phyloP scores from a whole-genome alignment of 441 rosid species.

The Populus tomentosa region DNA sequence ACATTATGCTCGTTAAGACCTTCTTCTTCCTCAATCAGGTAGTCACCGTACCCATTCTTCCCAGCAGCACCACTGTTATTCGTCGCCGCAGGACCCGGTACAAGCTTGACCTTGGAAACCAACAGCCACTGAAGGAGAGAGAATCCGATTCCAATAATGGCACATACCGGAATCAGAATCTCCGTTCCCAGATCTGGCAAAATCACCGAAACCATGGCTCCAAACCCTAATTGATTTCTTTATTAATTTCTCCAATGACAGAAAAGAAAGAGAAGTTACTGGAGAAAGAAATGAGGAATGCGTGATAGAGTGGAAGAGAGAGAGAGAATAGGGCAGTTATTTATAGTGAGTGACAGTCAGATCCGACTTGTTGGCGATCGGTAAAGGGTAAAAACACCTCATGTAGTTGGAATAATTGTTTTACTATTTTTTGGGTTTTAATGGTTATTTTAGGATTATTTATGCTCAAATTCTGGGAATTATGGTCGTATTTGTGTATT shows the following conservation, averaged over 20 bases:
- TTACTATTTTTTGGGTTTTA: too few relatives aligned
- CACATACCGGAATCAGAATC: constrained; percentile 65
- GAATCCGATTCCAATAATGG: constrained; percentile 62
- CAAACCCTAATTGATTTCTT: neutral
- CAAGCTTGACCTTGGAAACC: constrained; percentile 59
- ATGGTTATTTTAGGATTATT: neutral
- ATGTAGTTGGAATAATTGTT: neutral
- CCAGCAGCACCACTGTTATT: constrained; percentile 13
- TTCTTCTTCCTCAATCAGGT: constrained; percentile 86
- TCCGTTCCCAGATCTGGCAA: constrained; percentile 71
- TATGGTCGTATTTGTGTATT: too few relatives aligned
- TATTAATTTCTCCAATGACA: neutral
- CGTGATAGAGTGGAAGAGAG: neutral
- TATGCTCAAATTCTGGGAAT: too few relatives aligned
- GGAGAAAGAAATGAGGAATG: neutral
- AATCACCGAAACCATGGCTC: constrained; percentile 39
- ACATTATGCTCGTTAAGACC: constrained; percentile 71
- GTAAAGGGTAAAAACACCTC: neutral
- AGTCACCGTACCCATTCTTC: constrained; percentile 61
- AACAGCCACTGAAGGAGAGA: constrained; percentile 65
- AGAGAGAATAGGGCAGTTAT: neutral
- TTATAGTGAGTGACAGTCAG: neutral
- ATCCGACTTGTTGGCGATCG: neutral
- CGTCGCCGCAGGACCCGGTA: constrained; percentile 26
- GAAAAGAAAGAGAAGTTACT: neutral